A percentile compares a stretch with the other conserved stretches of the same genome.
These are phyloP conservation scores for Stachybotrys elegans DNA, from an alignment of 2,329 filamentous ascomycete species.

Conservation along the genomic window DNA sequence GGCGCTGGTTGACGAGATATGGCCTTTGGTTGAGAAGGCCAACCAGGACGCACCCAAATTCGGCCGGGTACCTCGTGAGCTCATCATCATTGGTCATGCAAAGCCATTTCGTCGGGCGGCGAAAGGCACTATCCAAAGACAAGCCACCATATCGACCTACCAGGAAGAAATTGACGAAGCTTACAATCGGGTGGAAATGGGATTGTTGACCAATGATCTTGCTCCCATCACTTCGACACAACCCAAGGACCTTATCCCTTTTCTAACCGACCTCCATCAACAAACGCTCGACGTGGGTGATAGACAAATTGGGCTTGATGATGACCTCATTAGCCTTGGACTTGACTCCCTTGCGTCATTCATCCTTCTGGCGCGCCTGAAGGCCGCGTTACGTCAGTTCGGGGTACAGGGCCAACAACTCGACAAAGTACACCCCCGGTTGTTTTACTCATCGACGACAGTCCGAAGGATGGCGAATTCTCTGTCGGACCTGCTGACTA, in stretches of 20 bases:
- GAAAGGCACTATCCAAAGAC: conserved; percentile 38
- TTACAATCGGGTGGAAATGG: conserved; percentile 1
- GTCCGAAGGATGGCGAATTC: background rate
- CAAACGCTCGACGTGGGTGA: background rate
- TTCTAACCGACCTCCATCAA: background rate
- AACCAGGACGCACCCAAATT: conserved; percentile 36
- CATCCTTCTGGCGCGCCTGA: background rate
- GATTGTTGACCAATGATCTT: conserved; percentile 23
- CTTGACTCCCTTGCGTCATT: background rate
- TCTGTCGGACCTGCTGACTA: background rate
- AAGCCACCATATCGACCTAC: conserved; percentile 9
- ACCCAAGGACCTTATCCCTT: background rate
- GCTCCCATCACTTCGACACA: background rate
- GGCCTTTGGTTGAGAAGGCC: conserved; percentile 33
- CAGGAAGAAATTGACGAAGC: conserved; percentile 5
- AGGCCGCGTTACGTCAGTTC: background rate
- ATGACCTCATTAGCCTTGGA: background rate
- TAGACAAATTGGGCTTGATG: background rate
- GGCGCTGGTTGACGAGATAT: conserved; percentile 28
- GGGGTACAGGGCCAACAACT: background rate
- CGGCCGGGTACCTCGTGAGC: conserved; percentile 33
- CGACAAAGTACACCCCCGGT: background rate
- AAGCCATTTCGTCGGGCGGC: conserved; percentile 39
- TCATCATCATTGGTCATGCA: conserved; percentile 29
- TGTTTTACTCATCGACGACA: background rate